Conservation (phyloP, 129 eudicot species). For the Heracleum sosnowskyi region DNA sequence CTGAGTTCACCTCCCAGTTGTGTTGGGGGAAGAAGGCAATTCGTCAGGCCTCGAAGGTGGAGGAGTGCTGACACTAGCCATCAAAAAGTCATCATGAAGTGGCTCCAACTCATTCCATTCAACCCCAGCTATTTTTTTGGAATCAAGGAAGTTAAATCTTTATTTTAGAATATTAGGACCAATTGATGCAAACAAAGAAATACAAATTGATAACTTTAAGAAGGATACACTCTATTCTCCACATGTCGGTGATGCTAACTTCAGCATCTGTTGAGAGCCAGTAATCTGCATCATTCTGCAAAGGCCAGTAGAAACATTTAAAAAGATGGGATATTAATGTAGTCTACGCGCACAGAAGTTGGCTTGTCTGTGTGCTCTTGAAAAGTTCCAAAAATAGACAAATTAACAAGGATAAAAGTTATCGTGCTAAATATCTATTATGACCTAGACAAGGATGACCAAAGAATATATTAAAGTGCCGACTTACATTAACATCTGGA, state of each 20-base stretch:
- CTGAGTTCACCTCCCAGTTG: slow-evolving; percentile 32
- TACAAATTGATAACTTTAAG: not conserved
- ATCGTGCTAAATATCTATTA: not conserved
- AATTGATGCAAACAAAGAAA: not conserved
- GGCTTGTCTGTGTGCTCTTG: not conserved
- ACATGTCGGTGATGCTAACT: slow-evolving; percentile 84
- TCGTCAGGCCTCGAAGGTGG: slow-evolving; percentile 39
- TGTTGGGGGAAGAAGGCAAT: slow-evolving; percentile 29
- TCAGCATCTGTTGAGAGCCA: slow-evolving; percentile 85
- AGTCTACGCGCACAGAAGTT: not conserved
- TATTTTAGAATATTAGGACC: not conserved
- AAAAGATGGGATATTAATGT: not conserved
- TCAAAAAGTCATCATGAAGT: slow-evolving; percentile 36
- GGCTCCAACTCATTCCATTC: slow-evolving; percentile 56
- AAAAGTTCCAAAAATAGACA: not conserved
- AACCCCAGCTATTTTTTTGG: slow-evolving; percentile 41
- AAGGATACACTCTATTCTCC: slow-evolving; percentile 81
- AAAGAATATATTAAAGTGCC: not conserved
- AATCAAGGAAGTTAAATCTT: slow-evolving; percentile 29
- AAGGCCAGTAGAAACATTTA: slow-evolving; percentile 8
- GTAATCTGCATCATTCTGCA: slow-evolving; percentile 89
- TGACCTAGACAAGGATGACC: not conserved
- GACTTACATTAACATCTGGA: slow-evolving; percentile 89
- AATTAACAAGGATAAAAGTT: not conserved
- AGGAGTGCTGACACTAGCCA: slow-evolving; percentile 41